phyloP scores from a whole-genome alignment of 176 grass and related monocot genomes.

The Oryza brachyantha region DNA sequence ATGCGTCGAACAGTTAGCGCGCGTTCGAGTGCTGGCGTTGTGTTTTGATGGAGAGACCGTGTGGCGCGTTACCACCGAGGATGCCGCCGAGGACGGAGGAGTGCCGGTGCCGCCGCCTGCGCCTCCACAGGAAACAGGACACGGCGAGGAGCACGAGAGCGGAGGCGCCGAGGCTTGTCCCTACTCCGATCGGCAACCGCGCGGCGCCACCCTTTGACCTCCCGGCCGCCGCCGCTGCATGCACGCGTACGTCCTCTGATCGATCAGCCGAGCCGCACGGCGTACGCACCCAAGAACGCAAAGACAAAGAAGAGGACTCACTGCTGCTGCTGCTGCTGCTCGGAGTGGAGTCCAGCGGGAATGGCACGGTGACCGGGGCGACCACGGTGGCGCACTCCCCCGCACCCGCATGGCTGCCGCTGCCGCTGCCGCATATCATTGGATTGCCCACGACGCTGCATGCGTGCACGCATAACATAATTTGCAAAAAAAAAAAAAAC shows the following conservation, averaged over 20 bases:
- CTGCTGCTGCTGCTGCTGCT: constrained; percentile 27
- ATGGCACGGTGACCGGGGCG: constrained; percentile 48
- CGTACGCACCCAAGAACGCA: neutral
- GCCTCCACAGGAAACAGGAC: constrained; percentile 55
- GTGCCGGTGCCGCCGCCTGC: constrained; percentile 35
- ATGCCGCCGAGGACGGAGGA: constrained; percentile 66
- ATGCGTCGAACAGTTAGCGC: too few relatives aligned
- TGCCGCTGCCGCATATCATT: constrained; percentile 65
- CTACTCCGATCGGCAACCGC: constrained; percentile 56
- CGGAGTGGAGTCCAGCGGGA: constrained; percentile 64
- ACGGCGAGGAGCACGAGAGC: constrained; percentile 64
- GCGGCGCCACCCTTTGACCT: constrained; percentile 60
- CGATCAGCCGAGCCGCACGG: neutral
- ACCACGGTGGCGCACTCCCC: constrained; percentile 58
- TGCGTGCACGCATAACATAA: neutral
- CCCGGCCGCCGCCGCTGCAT: constrained; percentile 14
- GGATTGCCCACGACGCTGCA: constrained; percentile 89
- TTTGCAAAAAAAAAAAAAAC: neutral
- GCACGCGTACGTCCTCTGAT: constrained; percentile 4
- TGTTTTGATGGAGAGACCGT: neutral
- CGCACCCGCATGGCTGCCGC: constrained; percentile 15
- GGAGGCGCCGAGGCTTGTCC: constrained; percentile 65
- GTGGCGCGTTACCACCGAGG: constrained; percentile 55
- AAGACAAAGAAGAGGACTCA: constrained; percentile 16
- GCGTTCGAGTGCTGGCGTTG: neutral